phyloP scores from a whole-genome alignment of 2,329 filamentous ascomycete genomes.

The Hawksworthiomyces lignivorus region DNA sequence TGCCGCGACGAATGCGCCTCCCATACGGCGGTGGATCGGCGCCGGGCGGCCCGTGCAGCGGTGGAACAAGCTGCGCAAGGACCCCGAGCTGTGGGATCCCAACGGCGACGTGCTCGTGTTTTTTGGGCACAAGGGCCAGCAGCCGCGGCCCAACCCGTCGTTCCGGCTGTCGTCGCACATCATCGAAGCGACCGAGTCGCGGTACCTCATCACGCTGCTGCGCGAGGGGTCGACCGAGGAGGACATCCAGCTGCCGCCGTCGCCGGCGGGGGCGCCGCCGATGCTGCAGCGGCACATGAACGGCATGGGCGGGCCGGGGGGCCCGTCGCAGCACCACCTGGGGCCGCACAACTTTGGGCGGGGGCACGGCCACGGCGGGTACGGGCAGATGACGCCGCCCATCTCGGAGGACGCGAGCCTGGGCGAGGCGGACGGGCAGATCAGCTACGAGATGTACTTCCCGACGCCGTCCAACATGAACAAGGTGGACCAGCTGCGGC shows the following conservation, averaged over 20 bases:
- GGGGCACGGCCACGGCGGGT: conserved; percentile 13
- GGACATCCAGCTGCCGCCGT: conserved; percentile 35
- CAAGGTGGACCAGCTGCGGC: conserved; percentile 41
- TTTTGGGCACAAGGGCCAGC: conserved; percentile 38
- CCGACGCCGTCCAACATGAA: conserved; percentile 44
- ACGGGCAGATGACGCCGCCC: conserved; percentile 34
- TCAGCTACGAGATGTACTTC: conserved; percentile 58
- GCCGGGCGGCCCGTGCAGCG: conserved; percentile 38
- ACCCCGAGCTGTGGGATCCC: conserved; percentile 53
- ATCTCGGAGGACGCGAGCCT: conserved; percentile 36
- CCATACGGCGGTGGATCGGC: conserved; percentile 47
- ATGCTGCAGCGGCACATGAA: conserved; percentile 28
- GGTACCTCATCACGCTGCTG: conserved; percentile 44
- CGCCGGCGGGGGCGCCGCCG: conserved; percentile 33
- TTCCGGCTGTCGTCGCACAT: conserved; percentile 52
- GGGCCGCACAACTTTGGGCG: conserved; percentile 16
- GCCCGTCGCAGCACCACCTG: conserved; percentile 15
- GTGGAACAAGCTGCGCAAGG: conserved; percentile 52
- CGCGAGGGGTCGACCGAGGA: conserved; percentile 46
- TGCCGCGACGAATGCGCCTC: conserved; percentile 22
- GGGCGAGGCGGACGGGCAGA: conserved; percentile 42
- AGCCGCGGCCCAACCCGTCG: conserved; percentile 40
- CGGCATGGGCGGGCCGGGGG: background rate
- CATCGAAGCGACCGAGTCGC: conserved; percentile 49
- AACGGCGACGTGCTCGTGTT: conserved; percentile 54